Base-by-base conservation (phyloP, 164 flowering plant species). In the Magnolia sinica region DNA sequence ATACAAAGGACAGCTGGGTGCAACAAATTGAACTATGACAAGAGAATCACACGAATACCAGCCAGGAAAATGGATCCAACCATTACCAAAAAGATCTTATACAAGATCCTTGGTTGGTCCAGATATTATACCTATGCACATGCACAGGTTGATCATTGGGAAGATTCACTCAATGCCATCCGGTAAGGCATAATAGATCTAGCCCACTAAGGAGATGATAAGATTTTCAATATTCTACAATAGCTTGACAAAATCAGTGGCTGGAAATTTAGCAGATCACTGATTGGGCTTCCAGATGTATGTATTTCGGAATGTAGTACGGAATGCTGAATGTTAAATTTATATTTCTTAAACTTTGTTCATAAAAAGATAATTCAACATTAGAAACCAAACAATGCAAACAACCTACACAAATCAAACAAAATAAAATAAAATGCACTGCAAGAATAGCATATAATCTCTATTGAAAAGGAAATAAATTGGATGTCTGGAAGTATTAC, bases 401-500 rank as follows among this genome's bases (percentile, higher is more conserved):
- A 37, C 61, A 55, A 52, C 59, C 14, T 11, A 11, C 61, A 55
- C 16, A 8, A 55, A 55, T 11, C 61, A 55, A 55, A 55, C 16
- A 55, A 55, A 55, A 16, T 2, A 55, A 55, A 55, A 7, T 16
- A 55, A 55, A 37, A 37, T 37, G 4, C 45, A 37, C 45, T 37
- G 45, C 45, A 37, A 37, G 45, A 37, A 37, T 37, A 37, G 61
- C 13, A 11, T 8, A 65, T 22, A 65, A 65, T 24, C 29, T 22
- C 68, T 65, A 65, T 31, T 1, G 10, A 65, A n/a, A n/a, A 73
- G 13, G 29, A n/a, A 66, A 19, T 31, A 68, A 75, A 68, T 14
- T 14, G 10, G n/a, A 68, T 24, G 22, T 73, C 11, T 61, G 45
- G 50, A 64, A 50, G 19, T 23, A 16, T 83, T 91, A 95, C 98